These are phyloP conservation scores for Gastrodia elata DNA, from an alignment of 106 monocot genomes.

Conservation along the genomic window DNA sequence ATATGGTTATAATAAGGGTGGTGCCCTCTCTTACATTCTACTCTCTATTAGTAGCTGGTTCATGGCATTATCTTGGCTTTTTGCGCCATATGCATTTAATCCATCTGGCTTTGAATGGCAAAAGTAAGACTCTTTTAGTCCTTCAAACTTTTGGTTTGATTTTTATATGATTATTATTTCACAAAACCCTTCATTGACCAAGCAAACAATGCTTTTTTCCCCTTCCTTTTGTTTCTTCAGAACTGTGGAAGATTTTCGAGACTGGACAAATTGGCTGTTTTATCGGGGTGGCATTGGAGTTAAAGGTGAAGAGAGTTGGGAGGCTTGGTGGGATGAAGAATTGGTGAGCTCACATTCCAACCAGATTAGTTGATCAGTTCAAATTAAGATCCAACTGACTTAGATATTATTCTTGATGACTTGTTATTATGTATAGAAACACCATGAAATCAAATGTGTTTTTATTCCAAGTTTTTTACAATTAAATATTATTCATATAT, in stretches of 20 bases:
- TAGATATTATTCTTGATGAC: neutral
- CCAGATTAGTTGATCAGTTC: neutral
- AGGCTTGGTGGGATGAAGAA: constrained; percentile 98
- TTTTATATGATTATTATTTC: neutral
- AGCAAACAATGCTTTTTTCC: neutral
- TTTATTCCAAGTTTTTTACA: neutral
- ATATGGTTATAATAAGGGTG: constrained; percentile 54
- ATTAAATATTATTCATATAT: neutral
- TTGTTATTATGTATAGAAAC: neutral
- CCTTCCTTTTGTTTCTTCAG: constrained; percentile 17
- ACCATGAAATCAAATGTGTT: neutral
- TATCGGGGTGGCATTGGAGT: constrained; percentile 94
- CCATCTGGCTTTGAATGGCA: constrained; percentile 92
- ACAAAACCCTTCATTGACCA: neutral
- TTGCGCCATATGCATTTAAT: constrained; percentile 78
- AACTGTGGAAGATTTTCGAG: constrained; percentile 77
- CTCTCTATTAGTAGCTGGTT: constrained; percentile 79
- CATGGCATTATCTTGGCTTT: constrained; percentile 82
- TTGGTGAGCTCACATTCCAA: constrained; percentile 30
- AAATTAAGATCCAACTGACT: neutral
- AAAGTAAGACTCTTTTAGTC: constrained; percentile 33
- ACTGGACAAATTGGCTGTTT: constrained; percentile 96
- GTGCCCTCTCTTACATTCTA: constrained; percentile 60
- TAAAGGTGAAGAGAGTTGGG: constrained; percentile 93
- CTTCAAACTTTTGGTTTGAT: neutral